Evolutionary conservation across 345 rosid species (phyloP).

Genomic region (Syzygium aromaticum): DNA sequence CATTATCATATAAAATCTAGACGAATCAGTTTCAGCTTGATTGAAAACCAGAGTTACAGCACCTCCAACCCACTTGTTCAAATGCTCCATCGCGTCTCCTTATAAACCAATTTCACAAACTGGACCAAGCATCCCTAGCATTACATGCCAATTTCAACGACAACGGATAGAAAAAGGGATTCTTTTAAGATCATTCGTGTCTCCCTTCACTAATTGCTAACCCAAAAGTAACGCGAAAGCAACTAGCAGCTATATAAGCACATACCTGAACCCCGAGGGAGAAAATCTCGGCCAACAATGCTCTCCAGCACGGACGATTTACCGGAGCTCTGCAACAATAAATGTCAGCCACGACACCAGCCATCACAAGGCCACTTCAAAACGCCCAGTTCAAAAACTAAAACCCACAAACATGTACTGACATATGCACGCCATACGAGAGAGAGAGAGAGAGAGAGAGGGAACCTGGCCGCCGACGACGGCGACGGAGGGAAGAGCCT

Average conservation of each 20-base stretch:
- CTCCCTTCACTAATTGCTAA: background rate
- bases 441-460: background rate
- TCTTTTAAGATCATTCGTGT: background rate
- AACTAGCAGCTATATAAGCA: background rate
- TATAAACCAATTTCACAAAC: background rate
- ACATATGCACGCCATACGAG: background rate
- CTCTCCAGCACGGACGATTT: slow-evolving; percentile 68
- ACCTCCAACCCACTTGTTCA: background rate
- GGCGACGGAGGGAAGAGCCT: slow-evolving; percentile 58
- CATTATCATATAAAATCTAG: background rate
- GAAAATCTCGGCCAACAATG: slow-evolving; percentile 64
- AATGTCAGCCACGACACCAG: background rate
- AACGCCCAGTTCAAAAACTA: background rate
- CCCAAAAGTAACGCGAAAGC: background rate
- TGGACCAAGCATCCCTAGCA: background rate
- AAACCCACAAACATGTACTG: background rate
- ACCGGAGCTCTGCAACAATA: slow-evolving; percentile 45
- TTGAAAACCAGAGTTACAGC: background rate
- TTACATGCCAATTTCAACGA: background rate
- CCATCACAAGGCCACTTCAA: background rate
- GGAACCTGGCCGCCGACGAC: slow-evolving; percentile 63
- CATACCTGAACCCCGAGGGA: slow-evolving; percentile 58
- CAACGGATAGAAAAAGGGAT: background rate
- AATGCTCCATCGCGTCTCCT: background rate
- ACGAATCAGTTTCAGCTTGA: background rate